Percentiles rank a stretch among this genome's conserved stretches.
Conservation (phyloP, 306 rosid species). For the Boehmeria nivea region DNA sequence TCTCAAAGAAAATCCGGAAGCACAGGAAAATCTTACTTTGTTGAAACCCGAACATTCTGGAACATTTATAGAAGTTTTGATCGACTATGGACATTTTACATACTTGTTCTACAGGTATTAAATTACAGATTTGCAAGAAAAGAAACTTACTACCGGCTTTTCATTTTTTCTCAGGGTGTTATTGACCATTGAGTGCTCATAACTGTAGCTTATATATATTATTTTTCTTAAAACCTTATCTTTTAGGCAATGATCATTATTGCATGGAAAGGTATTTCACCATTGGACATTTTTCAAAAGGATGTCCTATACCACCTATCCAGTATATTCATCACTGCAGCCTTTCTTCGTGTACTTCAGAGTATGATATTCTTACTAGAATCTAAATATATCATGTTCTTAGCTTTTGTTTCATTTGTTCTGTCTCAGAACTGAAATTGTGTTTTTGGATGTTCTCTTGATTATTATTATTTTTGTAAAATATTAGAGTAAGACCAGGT, state of each 20-base stretch:
- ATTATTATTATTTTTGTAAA: neutral
- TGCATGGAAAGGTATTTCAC: constrained; percentile 61
- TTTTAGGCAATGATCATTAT: constrained; percentile 62
- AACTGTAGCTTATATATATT: constrained; percentile 8
- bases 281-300: constrained; percentile 47
- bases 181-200: constrained; percentile 14
- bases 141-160: constrained; percentile 13
- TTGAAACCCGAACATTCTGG: constrained; percentile 88
- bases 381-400: neutral
- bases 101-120: constrained; percentile 80
- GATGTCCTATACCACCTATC: constrained; percentile 60
- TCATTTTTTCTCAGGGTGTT: too few relatives aligned
- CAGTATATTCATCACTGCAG: constrained; percentile 94
- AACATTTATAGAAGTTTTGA: constrained; percentile 85
- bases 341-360: constrained; percentile 81
- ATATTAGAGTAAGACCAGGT: too few relatives aligned
- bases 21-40: constrained; percentile 79
- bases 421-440: neutral
- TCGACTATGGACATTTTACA: constrained; percentile 91
- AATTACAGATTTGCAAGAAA: constrained; percentile 13
- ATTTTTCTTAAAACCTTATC: constrained; percentile 13
- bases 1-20: constrained; percentile 45
- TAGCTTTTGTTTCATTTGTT: neutral
- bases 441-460: neutral
- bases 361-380: constrained; percentile 40